Conservation (phyloP, 306 rosid species). For the Castanospermum australe region DNA sequence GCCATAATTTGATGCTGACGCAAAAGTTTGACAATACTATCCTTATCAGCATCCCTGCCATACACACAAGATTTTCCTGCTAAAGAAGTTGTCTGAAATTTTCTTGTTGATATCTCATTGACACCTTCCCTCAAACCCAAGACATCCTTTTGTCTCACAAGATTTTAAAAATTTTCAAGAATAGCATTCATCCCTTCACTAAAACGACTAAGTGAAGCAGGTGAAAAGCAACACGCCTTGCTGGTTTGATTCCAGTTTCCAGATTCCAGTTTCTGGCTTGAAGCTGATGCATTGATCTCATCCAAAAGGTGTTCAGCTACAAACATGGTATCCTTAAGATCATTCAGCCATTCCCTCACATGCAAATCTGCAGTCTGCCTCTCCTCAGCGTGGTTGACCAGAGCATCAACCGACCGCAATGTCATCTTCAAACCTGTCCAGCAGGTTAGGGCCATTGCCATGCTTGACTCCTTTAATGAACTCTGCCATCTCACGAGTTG, state of each 20-base stretch:
- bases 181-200: not conserved
- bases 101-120: not conserved
- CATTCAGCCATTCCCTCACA: constrained; percentile 7
- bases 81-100: not conserved
- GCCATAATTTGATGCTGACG: not conserved
- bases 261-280: not conserved
- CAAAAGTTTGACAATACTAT: not conserved
- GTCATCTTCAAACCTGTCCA: not conserved
- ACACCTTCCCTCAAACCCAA: not conserved
- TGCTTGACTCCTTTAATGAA: not conserved
- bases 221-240: not conserved
- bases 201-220: not conserved
- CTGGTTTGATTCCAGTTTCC: not conserved
- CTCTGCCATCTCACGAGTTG: not conserved
- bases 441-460: not conserved
- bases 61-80: not conserved
- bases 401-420: not conserved
- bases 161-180: not conserved
- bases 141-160: not conserved
- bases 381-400: constrained; percentile 22
- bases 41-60: constrained; percentile 24
- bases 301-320: constrained; percentile 4
- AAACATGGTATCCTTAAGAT: constrained; percentile 7
- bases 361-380: not conserved
- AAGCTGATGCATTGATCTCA: not conserved